Conservation (phyloP, 164 flowering plant genomes). For the Chimonanthus praecox region DNA sequence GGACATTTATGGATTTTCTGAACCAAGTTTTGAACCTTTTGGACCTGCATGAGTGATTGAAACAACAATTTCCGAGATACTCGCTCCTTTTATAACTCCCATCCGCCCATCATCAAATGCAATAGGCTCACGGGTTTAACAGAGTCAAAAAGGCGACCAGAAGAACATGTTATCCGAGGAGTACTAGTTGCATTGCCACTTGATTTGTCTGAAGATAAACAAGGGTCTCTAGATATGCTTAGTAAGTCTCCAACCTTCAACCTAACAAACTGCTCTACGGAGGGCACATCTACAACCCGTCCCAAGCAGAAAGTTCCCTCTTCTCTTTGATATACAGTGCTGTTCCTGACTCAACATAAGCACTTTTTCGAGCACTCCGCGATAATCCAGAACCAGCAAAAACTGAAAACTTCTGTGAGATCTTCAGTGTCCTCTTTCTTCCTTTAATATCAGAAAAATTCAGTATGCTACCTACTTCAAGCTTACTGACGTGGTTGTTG, state of each 20-base stretch:
- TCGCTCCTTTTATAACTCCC: constrained; percentile 56
- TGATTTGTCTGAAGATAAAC: constrained; percentile 19
- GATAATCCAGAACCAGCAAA: constrained; percentile 49
- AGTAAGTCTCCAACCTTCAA: constrained; percentile 54
- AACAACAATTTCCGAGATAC: constrained; percentile 52
- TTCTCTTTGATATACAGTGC: constrained; percentile 33
- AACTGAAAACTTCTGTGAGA: constrained; percentile 33
- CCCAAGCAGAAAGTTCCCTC: constrained; percentile 33
- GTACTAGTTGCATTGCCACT: constrained; percentile 20
- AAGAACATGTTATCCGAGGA: constrained; percentile 51
- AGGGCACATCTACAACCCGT: constrained; percentile 47
- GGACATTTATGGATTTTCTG: constrained; percentile 69
- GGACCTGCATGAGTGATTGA: constrained; percentile 58
- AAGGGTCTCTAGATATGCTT: constrained; percentile 43
- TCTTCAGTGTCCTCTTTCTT: constrained; percentile 34
- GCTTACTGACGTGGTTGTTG: constrained; percentile 30
- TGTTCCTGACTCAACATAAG: constrained; percentile 54
- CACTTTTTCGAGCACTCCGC: constrained; percentile 45
- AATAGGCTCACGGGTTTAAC: constrained; percentile 62
- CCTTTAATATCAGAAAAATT: constrained; percentile 55
- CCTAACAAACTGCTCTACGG: constrained; percentile 42
- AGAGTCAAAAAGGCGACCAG: constrained; percentile 58
- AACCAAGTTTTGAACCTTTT: constrained; percentile 59
- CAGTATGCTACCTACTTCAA: constrained; percentile 38
- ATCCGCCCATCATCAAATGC: constrained; percentile 75